A percentile compares a stretch with the other conserved stretches of the same genome.
These are phyloP conservation scores for Gracilariopsis chorda DNA, from an alignment of 23 red algal species.

Conservation along the genomic window DNA sequence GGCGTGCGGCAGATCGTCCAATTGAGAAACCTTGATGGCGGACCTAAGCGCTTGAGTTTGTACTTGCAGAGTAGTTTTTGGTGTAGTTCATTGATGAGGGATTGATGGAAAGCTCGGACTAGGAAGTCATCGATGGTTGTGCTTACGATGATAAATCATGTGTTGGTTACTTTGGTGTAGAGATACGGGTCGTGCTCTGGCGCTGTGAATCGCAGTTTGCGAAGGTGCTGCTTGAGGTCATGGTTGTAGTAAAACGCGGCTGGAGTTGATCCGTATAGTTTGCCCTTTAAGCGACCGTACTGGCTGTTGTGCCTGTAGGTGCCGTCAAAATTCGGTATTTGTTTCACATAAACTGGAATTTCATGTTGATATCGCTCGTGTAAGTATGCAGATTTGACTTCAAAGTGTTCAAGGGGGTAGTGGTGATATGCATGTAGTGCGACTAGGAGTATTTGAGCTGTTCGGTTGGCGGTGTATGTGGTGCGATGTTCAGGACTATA, in stretches of 20 bases:
- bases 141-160: not conserved
- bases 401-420: not conserved
- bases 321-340: not conserved
- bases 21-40: too few relatives aligned
- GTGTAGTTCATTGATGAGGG: too few relatives aligned
- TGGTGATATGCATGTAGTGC: not conserved
- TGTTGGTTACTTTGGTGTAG: not conserved
- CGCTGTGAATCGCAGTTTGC: not conserved
- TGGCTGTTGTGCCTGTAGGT: too few relatives aligned
- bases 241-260: not conserved
- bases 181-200: not conserved
- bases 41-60: too few relatives aligned
- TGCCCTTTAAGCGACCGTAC: not conserved
- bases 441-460: not conserved
- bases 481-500: not conserved
- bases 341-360: not conserved
- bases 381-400: not conserved
- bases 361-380: not conserved
- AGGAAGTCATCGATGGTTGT: not conserved
- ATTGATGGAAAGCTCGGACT: too few relatives aligned
- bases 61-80: too few relatives aligned
- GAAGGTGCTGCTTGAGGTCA: not conserved
- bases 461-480: not conserved
- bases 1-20: too few relatives aligned
- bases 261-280: not conserved